Base-by-base conservation (phyloP, 1,284 basidiomycete genomes). In the Apiotrichum domesticum region DNA sequence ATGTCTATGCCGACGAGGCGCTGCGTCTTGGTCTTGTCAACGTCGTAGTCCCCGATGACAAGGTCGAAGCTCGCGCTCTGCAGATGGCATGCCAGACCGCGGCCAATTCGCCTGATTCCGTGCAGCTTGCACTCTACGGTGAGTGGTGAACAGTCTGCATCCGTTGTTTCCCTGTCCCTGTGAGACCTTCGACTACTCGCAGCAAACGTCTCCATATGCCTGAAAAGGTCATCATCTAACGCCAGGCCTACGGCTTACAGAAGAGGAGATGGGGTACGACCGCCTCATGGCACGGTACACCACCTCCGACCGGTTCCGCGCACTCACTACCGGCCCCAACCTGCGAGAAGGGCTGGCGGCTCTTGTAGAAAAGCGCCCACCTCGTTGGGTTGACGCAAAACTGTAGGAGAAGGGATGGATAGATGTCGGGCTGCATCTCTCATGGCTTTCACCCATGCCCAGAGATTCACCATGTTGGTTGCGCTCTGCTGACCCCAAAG, bases 321-420 rank as follows among this genome's bases (percentile, higher is more conserved):
- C 34, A 0, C n/a, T 51, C 33, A 39, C 33, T 8, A 34, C 13
- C 4, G 56, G 59, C 5, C 46, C 48, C 3, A 61, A 61, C 35
- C n/a, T 42, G 34, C 52, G 53, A 35, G 59, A 61, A 44, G 59
- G 59, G 8, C 40, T 61, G 43, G 44, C 34, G 13, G 55, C 55
- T 11, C 53, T 57, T 9, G 15, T 39, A 10, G 55, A 57, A 37
- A 57, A 57, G 51, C 46, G 55, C 21, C 34, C 46, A 29, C 51
- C 55, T n/a, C 29, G 15, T 10, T 57, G 55, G 55, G 51, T 53
- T 11, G 46, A 49, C 42, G 21, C 34, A 33, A 57, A 57, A 46
- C 46, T 57, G 10, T 57, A 52, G 45, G 21, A 21, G 21, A 2
- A 21, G 21, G 21, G 21, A 21, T 21, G 21, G 21, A 21, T 21